These are phyloP conservation scores for Yamadazyma atmosphaerica DNA, from an alignment of 1,139 yeast species.

Conservation along the genomic window DNA sequence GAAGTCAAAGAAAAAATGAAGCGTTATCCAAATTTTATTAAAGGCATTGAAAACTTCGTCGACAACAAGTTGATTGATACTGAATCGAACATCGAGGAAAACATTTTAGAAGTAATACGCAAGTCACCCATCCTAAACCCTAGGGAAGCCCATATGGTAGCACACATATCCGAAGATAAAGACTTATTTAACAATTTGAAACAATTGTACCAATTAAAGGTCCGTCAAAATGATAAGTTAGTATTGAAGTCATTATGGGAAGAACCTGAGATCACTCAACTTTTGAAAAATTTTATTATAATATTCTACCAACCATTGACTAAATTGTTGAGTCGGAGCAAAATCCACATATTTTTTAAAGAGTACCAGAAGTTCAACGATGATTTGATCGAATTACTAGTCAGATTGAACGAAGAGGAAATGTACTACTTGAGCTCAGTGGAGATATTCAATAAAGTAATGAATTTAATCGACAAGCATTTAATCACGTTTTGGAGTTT, in stretches of 20 bases:
- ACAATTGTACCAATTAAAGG: constrained; percentile 62
- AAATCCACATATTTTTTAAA: constrained; percentile 71
- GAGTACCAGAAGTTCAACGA: constrained; percentile 72
- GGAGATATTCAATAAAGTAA: constrained; percentile 64
- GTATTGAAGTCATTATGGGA: constrained; percentile 77
- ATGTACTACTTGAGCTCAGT: constrained; percentile 44
- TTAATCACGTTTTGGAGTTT: constrained; percentile 71
- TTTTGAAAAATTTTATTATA: constrained; percentile 71
- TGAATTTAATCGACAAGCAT: constrained; percentile 66
- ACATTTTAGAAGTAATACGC: constrained; percentile 7
- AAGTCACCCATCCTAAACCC: background rate
- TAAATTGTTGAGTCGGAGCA: constrained; percentile 70
- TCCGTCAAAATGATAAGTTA: constrained; percentile 74
- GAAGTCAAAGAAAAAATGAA: constrained; percentile 35
- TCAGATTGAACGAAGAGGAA: constrained; percentile 49
- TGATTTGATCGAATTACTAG: constrained; percentile 58
- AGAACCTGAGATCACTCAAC: constrained; percentile 72
- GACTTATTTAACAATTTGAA: constrained; percentile 48
- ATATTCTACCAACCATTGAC: constrained; percentile 86
- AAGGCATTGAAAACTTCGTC: constrained; percentile 23
- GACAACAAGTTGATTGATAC: constrained; percentile 10
- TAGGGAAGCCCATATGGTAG: background rate
- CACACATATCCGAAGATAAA: background rate
- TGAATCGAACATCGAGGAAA: constrained; percentile 11
- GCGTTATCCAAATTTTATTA: constrained; percentile 22